A percentile compares a stretch with the other conserved stretches of the same genome.
Evolutionary conservation across 805 yeast genomes (phyloP).

Genomic region (Wickerhamomyces pijperi): DNA sequence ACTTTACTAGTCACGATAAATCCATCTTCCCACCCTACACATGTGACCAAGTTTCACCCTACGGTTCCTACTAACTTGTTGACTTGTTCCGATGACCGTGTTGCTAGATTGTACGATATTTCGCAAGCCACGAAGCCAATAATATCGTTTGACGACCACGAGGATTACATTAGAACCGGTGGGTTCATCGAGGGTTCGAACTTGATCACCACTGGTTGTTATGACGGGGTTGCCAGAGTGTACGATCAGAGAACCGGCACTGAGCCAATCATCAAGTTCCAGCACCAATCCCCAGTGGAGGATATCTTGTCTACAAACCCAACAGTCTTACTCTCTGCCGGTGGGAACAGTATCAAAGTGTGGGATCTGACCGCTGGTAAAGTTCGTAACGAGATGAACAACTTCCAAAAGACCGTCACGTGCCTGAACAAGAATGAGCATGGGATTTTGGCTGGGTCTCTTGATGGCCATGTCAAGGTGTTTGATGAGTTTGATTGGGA

Average conservation of each 20-base stretch:
- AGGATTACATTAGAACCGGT: conserved; percentile 82
- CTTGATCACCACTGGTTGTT: conserved; percentile 84
- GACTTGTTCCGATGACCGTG: conserved; percentile 87
- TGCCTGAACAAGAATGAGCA: conserved; percentile 61
- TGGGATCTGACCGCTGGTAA: conserved; percentile 88
- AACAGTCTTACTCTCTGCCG: conserved; percentile 62
- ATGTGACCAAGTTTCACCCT: conserved; percentile 88
- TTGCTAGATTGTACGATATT: conserved; percentile 81
- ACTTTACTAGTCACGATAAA: conserved; percentile 67
- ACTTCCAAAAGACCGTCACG: conserved; percentile 91
- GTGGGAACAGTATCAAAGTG: conserved; percentile 72
- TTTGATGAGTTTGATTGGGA: conserved; percentile 76
- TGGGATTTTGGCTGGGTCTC: conserved; percentile 85
- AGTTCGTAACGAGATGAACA: conserved; percentile 56
- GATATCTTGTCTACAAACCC: conserved; percentile 67
- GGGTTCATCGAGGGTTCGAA: conserved; percentile 71
- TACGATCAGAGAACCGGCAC: conserved; percentile 61
- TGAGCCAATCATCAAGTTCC: conserved; percentile 50
- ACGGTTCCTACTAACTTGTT: conserved; percentile 59
- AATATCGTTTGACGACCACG: conserved; percentile 58
- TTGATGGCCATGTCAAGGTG: conserved; percentile 95
- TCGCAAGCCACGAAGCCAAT: conserved; percentile 67
- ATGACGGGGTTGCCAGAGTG: conserved; percentile 77
- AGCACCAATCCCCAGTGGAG: conserved; percentile 79
- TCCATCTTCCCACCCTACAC: conserved; percentile 83